A percentile compares a stretch with the other conserved stretches of the same genome.
Evolutionary conservation across 352 stramenopile species (phyloP).

Genomic region (Phytophthora kernoviae): DNA sequence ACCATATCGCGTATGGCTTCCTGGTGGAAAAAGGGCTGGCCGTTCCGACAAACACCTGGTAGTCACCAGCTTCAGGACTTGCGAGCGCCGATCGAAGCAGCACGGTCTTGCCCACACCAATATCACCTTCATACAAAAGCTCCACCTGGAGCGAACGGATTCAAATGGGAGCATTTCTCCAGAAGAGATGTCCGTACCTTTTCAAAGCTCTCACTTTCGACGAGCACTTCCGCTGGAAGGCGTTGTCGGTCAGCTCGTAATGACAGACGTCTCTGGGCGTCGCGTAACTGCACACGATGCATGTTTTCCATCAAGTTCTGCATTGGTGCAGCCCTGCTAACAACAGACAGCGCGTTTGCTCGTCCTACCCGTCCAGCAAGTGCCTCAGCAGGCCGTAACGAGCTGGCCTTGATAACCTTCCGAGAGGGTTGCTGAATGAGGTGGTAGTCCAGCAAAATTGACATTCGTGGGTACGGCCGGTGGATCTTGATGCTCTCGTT

Average conservation of each 20-base stretch:
- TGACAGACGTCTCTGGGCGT: slow-evolving; percentile 71
- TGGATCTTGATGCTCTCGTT: slow-evolving; percentile 91
- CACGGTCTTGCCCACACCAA: slow-evolving; percentile 84
- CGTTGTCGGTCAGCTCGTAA: slow-evolving; percentile 55
- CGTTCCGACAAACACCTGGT: slow-evolving; percentile 70
- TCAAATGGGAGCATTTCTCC: slow-evolving; percentile 71
- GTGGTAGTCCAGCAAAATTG: slow-evolving; percentile 78
- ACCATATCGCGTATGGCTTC: slow-evolving; percentile 85
- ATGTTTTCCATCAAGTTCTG: slow-evolving; percentile 87
- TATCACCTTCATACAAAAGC: slow-evolving; percentile 83
- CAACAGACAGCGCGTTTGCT: slow-evolving; percentile 31
- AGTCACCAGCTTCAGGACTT: slow-evolving; percentile 48
- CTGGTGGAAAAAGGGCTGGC: slow-evolving; percentile 74
- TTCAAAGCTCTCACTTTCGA: slow-evolving; percentile 68
- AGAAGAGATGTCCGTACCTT: slow-evolving; percentile 56
- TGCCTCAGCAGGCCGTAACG: slow-evolving; percentile 15
- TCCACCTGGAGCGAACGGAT: slow-evolving; percentile 63
- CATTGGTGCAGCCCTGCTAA: slow-evolving; percentile 51
- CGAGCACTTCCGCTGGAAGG: slow-evolving; percentile 46
- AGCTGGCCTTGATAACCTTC: slow-evolving; percentile 10
- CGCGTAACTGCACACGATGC: slow-evolving; percentile 85
- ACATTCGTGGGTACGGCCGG: slow-evolving; percentile 87
- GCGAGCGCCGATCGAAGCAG: slow-evolving; percentile 69
- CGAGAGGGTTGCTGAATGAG: slow-evolving; percentile 27
- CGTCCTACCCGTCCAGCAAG: slow-evolving; percentile 25